Base-by-base conservation (phyloP, 805 yeast genomes). In the Schwanniomyces occidentalis region DNA sequence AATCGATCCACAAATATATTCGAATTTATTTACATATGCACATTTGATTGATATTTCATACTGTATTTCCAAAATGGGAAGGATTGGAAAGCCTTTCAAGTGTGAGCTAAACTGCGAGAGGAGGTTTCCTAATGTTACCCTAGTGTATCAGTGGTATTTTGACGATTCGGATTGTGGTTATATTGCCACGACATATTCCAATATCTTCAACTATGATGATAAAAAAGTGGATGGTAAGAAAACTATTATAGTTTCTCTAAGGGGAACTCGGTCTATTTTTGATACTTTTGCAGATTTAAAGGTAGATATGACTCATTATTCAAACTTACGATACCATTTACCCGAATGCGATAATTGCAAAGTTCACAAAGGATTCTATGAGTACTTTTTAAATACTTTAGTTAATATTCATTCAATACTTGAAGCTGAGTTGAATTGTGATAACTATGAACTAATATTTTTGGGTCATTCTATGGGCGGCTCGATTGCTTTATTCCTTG, bases 11-110 rank as follows among this genome's bases (percentile, higher is more conserved):
- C 49, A 44, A 6, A 42, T 58, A 9, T 63, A 58, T 35, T 28
- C 45, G n/a, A 53, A 56, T 30, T 48, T 65, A 32, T 59, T 47
- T 49, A 58, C 64, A 6, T 63, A 60, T 34, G 69, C 74, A 4
- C 71, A 66, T 41, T 51, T 70, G 20, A 56, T 65, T 16, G 75
- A 70, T 39, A 68, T 69, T 8, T 51, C 74, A 4, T 69, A 69
- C 41, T 70, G 76, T 41, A 54, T 70, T 6, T 58, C 65, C 4
- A 38, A 50, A 1, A 38, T 53, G 5, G 47, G 50, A 12, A 47
- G 48, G 3, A 56, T 69, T n/a, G 46, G 49, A 3, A 44, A 46
- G 24, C 75, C 75, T 1, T 69, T 70, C 45, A 38, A 51, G 16
- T 70, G 76, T 41, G 62, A 58, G 16, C 48, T 63, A 17, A 46